Percentiles rank a stretch among this genome's conserved stretches.
These are phyloP conservation scores for Erucastrum elatum DNA, from an alignment of 345 rosid genomes.

Conservation along the genomic window DNA sequence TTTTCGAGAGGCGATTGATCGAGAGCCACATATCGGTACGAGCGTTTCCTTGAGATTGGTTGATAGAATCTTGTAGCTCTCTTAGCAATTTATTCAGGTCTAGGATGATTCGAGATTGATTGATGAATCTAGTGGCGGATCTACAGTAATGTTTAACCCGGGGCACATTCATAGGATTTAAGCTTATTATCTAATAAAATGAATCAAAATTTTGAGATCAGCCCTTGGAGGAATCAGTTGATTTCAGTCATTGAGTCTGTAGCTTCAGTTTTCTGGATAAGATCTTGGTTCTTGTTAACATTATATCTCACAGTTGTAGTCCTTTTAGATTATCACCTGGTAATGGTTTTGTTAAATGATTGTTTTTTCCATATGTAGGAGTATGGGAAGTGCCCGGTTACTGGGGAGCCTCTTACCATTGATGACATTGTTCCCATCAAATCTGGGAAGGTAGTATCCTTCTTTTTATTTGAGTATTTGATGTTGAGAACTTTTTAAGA, in stretches of 20 bases:
- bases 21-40: constrained; percentile 75
- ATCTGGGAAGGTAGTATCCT: constrained; percentile 59
- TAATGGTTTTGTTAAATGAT: not conserved
- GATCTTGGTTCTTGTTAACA: not conserved
- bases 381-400: constrained; percentile 85
- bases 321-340: constrained; percentile 11
- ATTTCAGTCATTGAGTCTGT: not conserved
- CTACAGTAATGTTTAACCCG: not conserved
- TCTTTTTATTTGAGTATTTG: not conserved
- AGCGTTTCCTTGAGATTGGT: not conserved
- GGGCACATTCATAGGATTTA: not conserved
- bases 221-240: not conserved
- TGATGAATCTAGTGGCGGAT: not conserved
- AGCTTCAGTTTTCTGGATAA: constrained; percentile 1
- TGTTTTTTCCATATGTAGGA: constrained; percentile 47
- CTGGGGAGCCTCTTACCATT: constrained; percentile 71
- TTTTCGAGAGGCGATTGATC: constrained; percentile 87
- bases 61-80: not conserved
- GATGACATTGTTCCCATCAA: constrained; percentile 81
- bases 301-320: not conserved
- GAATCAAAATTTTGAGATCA: not conserved
- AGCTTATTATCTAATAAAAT: not conserved
- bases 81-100: not conserved
- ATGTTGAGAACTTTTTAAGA: not conserved
- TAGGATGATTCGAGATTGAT: not conserved